Conservation (phyloP, 1,139 yeast species). For the Groenewaldozyma sp. region DNA sequence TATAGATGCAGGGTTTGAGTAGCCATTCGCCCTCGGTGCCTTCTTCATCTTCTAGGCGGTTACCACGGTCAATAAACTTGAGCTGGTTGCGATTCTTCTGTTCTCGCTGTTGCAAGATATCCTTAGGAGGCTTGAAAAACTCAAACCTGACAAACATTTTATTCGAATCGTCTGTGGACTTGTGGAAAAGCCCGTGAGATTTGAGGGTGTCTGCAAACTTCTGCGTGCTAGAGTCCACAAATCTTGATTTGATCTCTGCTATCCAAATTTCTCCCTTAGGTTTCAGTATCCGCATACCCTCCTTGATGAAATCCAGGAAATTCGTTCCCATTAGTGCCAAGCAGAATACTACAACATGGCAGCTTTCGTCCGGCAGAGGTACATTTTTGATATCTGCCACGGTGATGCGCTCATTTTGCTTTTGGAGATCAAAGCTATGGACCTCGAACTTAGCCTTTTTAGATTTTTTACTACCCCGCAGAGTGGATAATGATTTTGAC, state of each 20-base stretch:
- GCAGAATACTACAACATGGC: conserved; percentile 82
- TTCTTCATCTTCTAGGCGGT: conserved; percentile 45
- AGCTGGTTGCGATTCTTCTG: conserved; percentile 45
- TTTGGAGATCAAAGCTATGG: conserved; percentile 85
- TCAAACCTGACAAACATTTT: conserved; percentile 94
- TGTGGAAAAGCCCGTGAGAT: conserved; percentile 76
- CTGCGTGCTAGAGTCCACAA: conserved; percentile 47
- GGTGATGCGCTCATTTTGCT: conserved; percentile 77
- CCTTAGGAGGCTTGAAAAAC: conserved; percentile 77
- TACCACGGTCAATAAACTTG: conserved; percentile 59
- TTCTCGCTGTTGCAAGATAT: conserved; percentile 55
- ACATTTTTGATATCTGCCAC: conserved; percentile 93
- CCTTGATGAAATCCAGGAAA: conserved; percentile 80
- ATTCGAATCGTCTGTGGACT: conserved; percentile 75
- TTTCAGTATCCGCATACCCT: conserved; percentile 76
- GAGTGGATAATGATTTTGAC: conserved; percentile 51
- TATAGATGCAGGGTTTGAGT: conserved; percentile 90
- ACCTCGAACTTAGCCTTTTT: conserved; percentile 41
- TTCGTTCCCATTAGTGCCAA: conserved; percentile 96
- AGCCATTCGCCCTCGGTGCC: conserved; percentile 79
- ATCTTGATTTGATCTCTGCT: conserved; percentile 91
- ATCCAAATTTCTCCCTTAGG: conserved; percentile 96
- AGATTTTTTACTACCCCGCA: conserved; percentile 30
- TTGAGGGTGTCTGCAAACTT: conserved; percentile 75
- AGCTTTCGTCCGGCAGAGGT: conserved; percentile 70